Base-by-base conservation (phyloP, 371 early-diverging fungal genomes). In the Neoconidiobolus thromboides region DNA sequence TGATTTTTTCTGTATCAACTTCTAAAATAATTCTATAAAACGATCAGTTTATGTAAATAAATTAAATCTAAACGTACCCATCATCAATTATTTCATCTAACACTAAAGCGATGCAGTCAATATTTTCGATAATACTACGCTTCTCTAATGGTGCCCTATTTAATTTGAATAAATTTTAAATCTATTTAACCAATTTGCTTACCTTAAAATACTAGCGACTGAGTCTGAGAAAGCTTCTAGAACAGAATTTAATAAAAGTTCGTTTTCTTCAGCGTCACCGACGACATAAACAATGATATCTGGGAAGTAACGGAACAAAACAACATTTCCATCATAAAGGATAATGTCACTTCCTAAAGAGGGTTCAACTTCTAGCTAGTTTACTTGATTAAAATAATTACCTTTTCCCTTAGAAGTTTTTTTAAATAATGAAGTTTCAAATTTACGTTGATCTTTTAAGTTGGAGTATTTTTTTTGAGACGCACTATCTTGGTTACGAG, bases 41-140 rank as follows among this genome's bases (percentile, higher is more conserved):
- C 15, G 54, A 5, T 61, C 39, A 43, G 54, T 12, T 43, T 7
- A 38, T 46, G 41, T 15, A 26, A 49, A 42, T 12, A 61, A 37
- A 53, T 38, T 15, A n/a, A 46, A 9, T n/a, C 26, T 53, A 60
- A 14, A 46, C 69, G 68, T 75, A 89, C 89, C 97, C 97, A 63
- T 89, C 91, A 70, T 96, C 97, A 37, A 96, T 86, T 42, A 87
- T 84, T 68, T 96, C 97, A 72, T 96, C 97, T 60, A 96, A 68
- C 7, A 89, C 89, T 43, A 96, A 78, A 41, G 88, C 82, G 0
- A 90, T 87, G 50, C 89, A 71, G 71, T 96, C 97, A 59, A 89
- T 73, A 72, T 89, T 85, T 69, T 94, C 94, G 64, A 93, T 71
- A 10, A 95, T 73, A 48, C 82, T 75, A 50, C 93, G 82, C 71